Conservation (phyloP, 768 basidiomycete genomes). For the Lactarius akahatsu region DNA sequence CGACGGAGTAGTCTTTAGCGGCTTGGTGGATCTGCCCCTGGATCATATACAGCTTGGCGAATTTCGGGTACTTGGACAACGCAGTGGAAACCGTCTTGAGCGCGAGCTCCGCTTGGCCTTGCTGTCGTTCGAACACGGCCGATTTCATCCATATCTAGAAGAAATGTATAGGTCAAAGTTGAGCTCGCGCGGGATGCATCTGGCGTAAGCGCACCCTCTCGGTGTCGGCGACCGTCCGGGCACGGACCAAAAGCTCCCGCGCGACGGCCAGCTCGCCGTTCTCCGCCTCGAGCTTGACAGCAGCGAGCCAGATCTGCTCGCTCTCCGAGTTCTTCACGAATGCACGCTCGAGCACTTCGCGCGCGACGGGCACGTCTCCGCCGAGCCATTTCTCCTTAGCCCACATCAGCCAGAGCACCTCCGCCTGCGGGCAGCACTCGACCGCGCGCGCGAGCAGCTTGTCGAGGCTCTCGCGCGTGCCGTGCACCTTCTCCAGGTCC, state of each 20-base stretch:
- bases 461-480: constrained; percentile 79
- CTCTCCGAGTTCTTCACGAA: constrained; percentile 96
- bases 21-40: constrained; percentile 87
- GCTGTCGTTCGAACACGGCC: constrained; percentile 91
- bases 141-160: constrained; percentile 98
- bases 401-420: constrained; percentile 96
- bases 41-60: constrained; percentile 94
- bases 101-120: constrained; percentile 70
- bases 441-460: constrained; percentile 81
- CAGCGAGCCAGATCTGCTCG: constrained; percentile 97
- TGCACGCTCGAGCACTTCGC: constrained; percentile 82
- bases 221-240: constrained; percentile 87
- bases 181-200: background rate
- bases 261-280: constrained; percentile 89
- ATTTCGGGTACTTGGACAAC: constrained; percentile 80
- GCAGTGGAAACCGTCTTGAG: constrained; percentile 74
- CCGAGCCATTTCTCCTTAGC: constrained; percentile 96
- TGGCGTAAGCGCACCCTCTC: constrained; percentile 56
- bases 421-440: constrained; percentile 89
- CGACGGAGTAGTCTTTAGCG: constrained; percentile 56
- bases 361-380: constrained; percentile 88
- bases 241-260: constrained; percentile 81
- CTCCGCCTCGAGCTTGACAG: constrained; percentile 95
- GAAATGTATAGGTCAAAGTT: constrained; percentile 15
- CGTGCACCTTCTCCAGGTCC: constrained; percentile 89